Base-by-base conservation (phyloP, 176 grass and related monocot genomes). In the Pharus latifolius region DNA sequence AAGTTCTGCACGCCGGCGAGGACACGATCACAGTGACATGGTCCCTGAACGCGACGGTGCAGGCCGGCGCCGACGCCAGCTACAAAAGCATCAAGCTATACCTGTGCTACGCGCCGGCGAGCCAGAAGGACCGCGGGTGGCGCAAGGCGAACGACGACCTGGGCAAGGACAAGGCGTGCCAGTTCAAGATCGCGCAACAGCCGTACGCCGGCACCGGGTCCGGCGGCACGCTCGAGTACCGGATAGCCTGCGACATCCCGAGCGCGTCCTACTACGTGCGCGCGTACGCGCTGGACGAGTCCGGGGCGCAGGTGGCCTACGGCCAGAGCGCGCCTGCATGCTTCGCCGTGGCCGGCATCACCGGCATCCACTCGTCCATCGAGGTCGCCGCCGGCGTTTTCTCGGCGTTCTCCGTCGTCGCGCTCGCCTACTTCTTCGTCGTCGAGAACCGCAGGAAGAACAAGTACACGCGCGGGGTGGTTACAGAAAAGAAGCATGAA, bases 141-240 rank as follows among this genome's bases (percentile, higher is more conserved):
- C 89, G 90, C 77, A 93, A 83, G 74, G 49, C 75, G 13, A 3
- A 75, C 1, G 81, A 83, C 73, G 37, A 78, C 75, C 53, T 93
- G 7, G 83, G 81, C 70, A 98, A 98, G 87, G 95, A 98, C 75
- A 98, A 98, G 78, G 76, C 89, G 9, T 98, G 95, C 90, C 90
- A 91, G 67, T 91, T 88, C 81, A 88, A 82, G 67, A 20, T 98
- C 65, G 60, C 77, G 19, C 22, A 74, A 31, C 38, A 85, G 67
- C 23, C 78, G 18, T 90, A 88, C 78, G 17, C 43, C 12, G 11
- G 15, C 50, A 5, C 29, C 72, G 44, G 17, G 23, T 9, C 58
- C 42, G 49, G 11, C 55, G 78, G 67, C 29, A 65, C 19, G 11
- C 13, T 65, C 44, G 35, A 25, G 0, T 91, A 99, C 84, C 28